Evolutionary conservation across 331 rosid species (phyloP).

Genomic region (Saraca asoca): DNA sequence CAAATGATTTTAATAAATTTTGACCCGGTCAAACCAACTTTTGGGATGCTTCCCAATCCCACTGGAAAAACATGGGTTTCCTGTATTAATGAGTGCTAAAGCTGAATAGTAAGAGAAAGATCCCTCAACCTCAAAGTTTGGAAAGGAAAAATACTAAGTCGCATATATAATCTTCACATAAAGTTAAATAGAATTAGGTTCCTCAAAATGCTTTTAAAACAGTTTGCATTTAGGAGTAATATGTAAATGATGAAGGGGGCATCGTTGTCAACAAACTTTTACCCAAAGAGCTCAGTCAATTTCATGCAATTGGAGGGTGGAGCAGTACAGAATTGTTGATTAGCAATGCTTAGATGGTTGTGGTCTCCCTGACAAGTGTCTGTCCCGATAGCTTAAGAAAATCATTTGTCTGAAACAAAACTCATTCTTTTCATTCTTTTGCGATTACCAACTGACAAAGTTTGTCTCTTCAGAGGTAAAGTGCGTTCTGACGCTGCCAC

Average conservation of each 20-base stretch:
- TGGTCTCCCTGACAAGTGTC: constrained; percentile 45
- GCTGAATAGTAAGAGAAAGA: no score
- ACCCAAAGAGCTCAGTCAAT: background rate
- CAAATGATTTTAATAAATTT: constrained; percentile 1
- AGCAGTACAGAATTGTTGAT: constrained; percentile 15
- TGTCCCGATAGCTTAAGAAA: constrained; percentile 52
- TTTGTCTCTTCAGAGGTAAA: background rate
- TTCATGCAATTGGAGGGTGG: background rate
- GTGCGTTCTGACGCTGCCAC: constrained; percentile 21
- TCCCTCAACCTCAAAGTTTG: no score
- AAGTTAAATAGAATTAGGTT: no score
- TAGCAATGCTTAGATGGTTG: constrained; percentile 6
- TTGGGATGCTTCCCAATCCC: no score
- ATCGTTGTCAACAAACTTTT: constrained; percentile 7
- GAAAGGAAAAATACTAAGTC: no score
- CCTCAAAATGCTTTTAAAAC: no score
- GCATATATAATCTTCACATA: no score
- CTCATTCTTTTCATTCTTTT: constrained; percentile 17
- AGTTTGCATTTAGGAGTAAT: no score
- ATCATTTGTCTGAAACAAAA: constrained; percentile 38
- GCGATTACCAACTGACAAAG: background rate
- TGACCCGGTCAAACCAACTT: constrained; percentile 39
- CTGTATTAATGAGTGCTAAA: no score
- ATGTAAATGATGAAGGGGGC: no score
- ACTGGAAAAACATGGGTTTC: no score